Evolutionary conservation across 78 protist genomes (phyloP).

Genomic region (Dictyostelium purpureum): DNA sequence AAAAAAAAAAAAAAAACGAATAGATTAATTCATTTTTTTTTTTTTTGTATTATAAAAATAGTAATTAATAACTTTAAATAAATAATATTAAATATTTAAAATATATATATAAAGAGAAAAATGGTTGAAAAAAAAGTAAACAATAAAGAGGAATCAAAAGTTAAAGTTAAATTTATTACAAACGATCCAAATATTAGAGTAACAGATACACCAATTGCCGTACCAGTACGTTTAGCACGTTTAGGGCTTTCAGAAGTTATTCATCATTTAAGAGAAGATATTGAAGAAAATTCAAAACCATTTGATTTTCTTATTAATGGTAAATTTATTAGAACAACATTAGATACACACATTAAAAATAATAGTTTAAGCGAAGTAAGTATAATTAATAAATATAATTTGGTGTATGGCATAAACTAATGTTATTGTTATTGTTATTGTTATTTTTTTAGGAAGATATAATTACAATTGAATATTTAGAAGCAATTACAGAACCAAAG

Average conservation of each 20-base stretch:
- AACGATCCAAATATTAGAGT: constrained; percentile 63
- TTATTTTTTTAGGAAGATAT: constrained; percentile 7
- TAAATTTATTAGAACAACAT: constrained; percentile 79
- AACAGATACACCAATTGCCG: constrained; percentile 76
- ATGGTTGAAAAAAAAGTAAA: background rate
- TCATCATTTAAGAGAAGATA: constrained; percentile 54
- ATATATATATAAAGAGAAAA: background rate
- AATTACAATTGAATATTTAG: constrained; percentile 63
- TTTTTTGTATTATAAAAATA: too few relatives aligned
- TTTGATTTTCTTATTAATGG: constrained; percentile 84
- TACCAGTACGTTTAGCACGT: constrained; percentile 83
- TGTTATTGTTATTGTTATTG: background rate
- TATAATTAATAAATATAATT: background rate
- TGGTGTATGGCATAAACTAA: background rate
- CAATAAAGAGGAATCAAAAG: constrained; percentile 43
- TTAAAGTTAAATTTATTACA: constrained; percentile 69
- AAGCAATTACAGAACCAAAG: constrained; percentile 76
- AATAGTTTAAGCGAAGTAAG: constrained; percentile 2
- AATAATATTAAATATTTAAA: background rate
- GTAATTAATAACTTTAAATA: too few relatives aligned
- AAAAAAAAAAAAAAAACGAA: background rate
- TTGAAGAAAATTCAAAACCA: constrained; percentile 24
- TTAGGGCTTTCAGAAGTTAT: constrained; percentile 85
- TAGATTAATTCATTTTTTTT: too few relatives aligned
- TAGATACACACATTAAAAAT: constrained; percentile 52